Conservation (phyloP, 805 yeast species). For the Huiozyma sinensis region DNA sequence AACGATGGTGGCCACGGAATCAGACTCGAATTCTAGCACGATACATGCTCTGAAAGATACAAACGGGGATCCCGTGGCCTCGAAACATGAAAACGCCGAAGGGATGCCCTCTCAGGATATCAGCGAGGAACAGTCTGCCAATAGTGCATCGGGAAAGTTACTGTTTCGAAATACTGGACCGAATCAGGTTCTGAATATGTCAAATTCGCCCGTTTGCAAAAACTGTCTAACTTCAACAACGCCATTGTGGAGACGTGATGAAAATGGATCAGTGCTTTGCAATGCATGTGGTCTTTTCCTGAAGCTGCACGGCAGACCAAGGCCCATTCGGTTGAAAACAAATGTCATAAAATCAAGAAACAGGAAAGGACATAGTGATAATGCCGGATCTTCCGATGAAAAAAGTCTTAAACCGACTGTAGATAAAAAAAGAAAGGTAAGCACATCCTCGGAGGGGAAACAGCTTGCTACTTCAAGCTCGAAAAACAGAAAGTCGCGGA, state of each 20-base stretch:
- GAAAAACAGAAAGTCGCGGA: no score
- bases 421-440: no score
- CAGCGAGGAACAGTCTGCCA: not conserved
- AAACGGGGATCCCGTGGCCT: no score
- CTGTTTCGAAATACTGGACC: slow-evolving; percentile 3
- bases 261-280: slow-evolving; percentile 79
- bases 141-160: slow-evolving; percentile 1
- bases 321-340: slow-evolving; percentile 85
- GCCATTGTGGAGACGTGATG: slow-evolving; percentile 93
- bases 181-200: not conserved
- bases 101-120: no score
- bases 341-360: slow-evolving; percentile 89
- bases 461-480: no score
- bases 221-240: slow-evolving; percentile 90
- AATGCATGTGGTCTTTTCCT: slow-evolving; percentile 89
- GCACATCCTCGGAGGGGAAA: no score
- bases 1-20: no score
- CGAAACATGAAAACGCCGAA: no score
- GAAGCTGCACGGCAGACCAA: slow-evolving; percentile 82
- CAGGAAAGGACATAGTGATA: slow-evolving; percentile 40
- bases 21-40: no score
- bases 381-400: not conserved
- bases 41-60: no score
- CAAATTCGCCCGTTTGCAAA: slow-evolving; percentile 55
- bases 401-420: not conserved